Base-by-base conservation (phyloP, 2,329 filamentous ascomycete species). In the Polychaeton citri region DNA sequence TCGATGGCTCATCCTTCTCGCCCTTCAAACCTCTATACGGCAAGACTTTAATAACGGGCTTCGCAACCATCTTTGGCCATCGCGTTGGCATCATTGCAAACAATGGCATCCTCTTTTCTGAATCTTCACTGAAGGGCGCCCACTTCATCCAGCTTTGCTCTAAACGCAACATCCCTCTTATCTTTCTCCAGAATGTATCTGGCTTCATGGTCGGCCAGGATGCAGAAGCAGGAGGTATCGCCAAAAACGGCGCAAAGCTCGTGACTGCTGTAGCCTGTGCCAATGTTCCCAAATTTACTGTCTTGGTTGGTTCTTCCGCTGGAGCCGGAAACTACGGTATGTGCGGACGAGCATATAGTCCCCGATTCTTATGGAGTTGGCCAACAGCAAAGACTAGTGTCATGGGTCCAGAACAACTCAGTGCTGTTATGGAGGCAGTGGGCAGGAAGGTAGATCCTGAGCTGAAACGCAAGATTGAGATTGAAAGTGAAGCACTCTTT, bases 261-360 rank as follows among this genome's bases (percentile, higher is more conserved):
- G 90, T 96, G 19, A 93, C 86, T 2, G 90, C 88, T 6, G 90
- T 96, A 8, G 84, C 86, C 6, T 95, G 87, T 55, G 87, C 88
- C 3, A 76, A 90, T 46, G 88, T 96, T 30, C 88, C 90, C 47
- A 96, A 98, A 60, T 88, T 96, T 54, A 98, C 90, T 1, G 84
- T 98, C 12, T 83, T 98, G 1, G 79, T 95, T n/a, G 90, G 90
- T 17, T 82, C 81, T 19, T 87, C 80, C 57, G 90, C 90, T 45
- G 88, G 88, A 39, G 88, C 88, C 6, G 90, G 90, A 3, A 98
- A 96, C 60, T 98, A 98, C 56, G 90, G 88, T 50, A 98, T 98
- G 90, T 96, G 75, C 55, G 90, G 90, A 16, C 74, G 90, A 34
- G 88, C 90, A 2, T 98, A 95, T 60, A 76, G 74, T n/a, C 88